Evolutionary conservation across 257 asterid genomes (phyloP).

Genomic region (Solanum sparsipilum): DNA sequence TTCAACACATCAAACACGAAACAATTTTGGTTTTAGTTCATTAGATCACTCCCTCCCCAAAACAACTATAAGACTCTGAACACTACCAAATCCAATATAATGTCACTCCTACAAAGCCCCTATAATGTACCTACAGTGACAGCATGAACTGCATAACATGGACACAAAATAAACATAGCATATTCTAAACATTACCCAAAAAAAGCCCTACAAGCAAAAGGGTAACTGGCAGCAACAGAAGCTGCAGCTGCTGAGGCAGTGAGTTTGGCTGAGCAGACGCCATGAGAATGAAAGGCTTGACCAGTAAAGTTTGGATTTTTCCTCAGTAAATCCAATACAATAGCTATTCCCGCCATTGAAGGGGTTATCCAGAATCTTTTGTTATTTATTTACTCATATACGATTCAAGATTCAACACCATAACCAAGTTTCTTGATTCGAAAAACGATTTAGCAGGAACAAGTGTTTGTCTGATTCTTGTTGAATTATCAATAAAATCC

Average conservation of each 20-base stretch:
- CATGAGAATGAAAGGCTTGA: slow-evolving; percentile 32
- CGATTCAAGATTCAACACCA: neutral
- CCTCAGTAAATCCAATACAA: slow-evolving; percentile 42
- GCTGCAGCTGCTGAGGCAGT: slow-evolving; percentile 37
- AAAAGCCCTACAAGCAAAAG: slow-evolving; percentile 45
- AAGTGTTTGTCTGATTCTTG: neutral
- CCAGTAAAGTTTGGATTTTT: slow-evolving; percentile 34
- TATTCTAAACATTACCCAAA: slow-evolving; percentile 28
- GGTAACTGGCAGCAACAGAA: slow-evolving; percentile 33
- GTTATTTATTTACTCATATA: neutral
- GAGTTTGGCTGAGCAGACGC: slow-evolving; percentile 26
- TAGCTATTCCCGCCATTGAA: slow-evolving; percentile 46
- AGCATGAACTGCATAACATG: neutral
- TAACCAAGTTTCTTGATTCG: neutral
- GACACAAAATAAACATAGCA: neutral
- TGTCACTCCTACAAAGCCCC: neutral
- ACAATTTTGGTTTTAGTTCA: neutral
- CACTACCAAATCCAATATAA: neutral
- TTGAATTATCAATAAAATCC: too few relatives aligned
- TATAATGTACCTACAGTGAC: neutral
- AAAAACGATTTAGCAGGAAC: neutral
- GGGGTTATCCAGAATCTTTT: neutral
- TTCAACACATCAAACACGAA: neutral
- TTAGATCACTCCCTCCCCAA: neutral
- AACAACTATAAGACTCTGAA: neutral